phyloP scores from a whole-genome alignment of 495 filamentous ascomycete species.

The Talaromyces borbonicus region DNA sequence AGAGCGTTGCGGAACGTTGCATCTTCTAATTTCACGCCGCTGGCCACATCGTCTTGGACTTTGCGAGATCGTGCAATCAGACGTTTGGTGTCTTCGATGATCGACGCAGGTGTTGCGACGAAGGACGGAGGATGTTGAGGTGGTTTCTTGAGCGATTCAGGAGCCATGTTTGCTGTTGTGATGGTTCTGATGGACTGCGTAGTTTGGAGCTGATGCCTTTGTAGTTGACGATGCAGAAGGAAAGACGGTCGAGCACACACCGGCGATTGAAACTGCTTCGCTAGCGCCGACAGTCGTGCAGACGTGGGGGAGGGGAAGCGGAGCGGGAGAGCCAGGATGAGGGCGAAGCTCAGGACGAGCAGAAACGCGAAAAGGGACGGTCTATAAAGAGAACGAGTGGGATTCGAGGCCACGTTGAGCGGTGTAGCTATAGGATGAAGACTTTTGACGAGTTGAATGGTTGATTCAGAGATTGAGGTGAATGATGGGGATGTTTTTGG shows the following conservation, averaged over 20 bases:
- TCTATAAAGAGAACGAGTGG: not conserved
- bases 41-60: constrained; percentile 66
- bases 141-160: constrained; percentile 52
- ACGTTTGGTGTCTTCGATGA: constrained; percentile 66
- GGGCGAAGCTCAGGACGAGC: constrained; percentile 11
- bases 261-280: constrained; percentile 47
- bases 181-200: constrained; percentile 33
- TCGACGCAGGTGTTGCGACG: constrained; percentile 65
- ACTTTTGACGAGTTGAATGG: not conserved
- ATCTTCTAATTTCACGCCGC: constrained; percentile 50
- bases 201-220: too few relatives aligned
- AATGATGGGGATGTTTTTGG: not conserved
- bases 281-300: constrained; percentile 43
- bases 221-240: too few relatives aligned
- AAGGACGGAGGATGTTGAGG: constrained; percentile 82
- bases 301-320: constrained; percentile 39
- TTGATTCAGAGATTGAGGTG: not conserved
- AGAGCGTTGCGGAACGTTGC: constrained; percentile 60
- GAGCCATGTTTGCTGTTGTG: constrained; percentile 58
- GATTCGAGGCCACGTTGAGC: not conserved
- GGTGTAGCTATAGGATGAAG: not conserved
- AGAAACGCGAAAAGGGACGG: constrained; percentile 5
- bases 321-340: constrained; percentile 71
- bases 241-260: constrained; percentile 14
- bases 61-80: constrained; percentile 59